phyloP scores from a whole-genome alignment of 805 yeast species.

The Candida ficus region DNA sequence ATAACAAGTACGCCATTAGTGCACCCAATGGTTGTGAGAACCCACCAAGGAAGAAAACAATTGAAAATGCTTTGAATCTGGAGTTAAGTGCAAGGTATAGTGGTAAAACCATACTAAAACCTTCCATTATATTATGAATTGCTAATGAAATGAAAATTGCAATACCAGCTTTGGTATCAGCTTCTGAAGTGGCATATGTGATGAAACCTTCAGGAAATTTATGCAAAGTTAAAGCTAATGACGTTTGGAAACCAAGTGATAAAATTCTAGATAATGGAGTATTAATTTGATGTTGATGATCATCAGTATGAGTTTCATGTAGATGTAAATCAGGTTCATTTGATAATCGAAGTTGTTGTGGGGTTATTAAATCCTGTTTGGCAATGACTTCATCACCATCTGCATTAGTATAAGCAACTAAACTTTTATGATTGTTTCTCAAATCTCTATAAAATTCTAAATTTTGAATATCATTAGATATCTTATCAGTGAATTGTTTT shows the following conservation, averaged over 20 bases:
- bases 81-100: conserved; percentile 70
- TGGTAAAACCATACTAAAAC: conserved; percentile 90
- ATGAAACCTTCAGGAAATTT: conserved; percentile 95
- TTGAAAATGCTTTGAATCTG: conserved; percentile 54
- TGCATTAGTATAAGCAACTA: conserved; percentile 23
- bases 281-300: conserved; percentile 76
- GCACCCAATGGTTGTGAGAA: conserved; percentile 91
- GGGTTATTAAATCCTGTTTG: neutral
- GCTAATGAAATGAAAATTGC: conserved; percentile 80
- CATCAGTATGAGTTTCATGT: conserved; percentile 30
- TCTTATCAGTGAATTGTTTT: conserved; percentile 15
- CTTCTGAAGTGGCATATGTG: conserved; percentile 69
- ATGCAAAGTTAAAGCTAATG: conserved; percentile 81
- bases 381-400: neutral
- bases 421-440: conserved; percentile 7
- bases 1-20: conserved; percentile 52
- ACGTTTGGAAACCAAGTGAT: conserved; percentile 86
- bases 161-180: conserved; percentile 66
- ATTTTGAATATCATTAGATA: conserved; percentile 23
- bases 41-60: conserved; percentile 72
- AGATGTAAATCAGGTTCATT: conserved; percentile 22
- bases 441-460: conserved; percentile 21
- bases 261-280: conserved; percentile 75
- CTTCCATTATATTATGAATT: conserved; percentile 90
- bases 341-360: conserved; percentile 10